These are phyloP conservation scores for Phylloporus gajari DNA, from an alignment of 1,284 basidiomycete genomes.

Conservation along the genomic window DNA sequence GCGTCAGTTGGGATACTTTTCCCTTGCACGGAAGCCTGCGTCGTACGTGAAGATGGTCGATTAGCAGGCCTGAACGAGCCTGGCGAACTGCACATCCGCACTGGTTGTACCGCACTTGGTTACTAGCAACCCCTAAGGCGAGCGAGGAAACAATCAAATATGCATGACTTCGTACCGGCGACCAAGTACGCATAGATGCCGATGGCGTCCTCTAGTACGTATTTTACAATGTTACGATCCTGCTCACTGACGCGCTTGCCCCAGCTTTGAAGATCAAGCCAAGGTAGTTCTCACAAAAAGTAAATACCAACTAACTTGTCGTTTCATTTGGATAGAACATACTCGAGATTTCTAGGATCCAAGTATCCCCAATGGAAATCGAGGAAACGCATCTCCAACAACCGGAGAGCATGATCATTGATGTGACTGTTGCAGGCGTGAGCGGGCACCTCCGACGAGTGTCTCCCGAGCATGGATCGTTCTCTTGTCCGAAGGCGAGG, in stretches of 20 bases:
- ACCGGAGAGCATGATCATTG: conserved; percentile 65
- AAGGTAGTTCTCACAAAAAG: conserved; percentile 30
- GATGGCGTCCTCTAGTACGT: conserved; percentile 73
- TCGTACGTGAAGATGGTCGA: conserved; percentile 68
- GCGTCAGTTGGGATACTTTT: conserved; percentile 68
- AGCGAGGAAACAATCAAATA: conserved; percentile 71
- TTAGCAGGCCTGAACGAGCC: conserved; percentile 66
- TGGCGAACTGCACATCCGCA: conserved; percentile 72
- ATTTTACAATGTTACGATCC: background rate
- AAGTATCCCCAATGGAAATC: conserved; percentile 80
- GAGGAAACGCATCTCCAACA: conserved; percentile 70
- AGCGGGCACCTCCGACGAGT: conserved; percentile 71
- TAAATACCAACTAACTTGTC: conserved; percentile 13
- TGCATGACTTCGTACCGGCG: conserved; percentile 80
- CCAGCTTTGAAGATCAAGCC: conserved; percentile 41
- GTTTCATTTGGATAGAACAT: conserved; percentile 62
- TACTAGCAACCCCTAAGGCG: conserved; percentile 78
- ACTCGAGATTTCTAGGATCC: conserved; percentile 76
- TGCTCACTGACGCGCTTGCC: background rate
- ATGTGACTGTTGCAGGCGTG: conserved; percentile 76
- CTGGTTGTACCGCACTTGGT: conserved; percentile 65
- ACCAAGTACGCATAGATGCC: conserved; percentile 68
- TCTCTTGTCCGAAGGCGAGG: conserved; percentile 62
- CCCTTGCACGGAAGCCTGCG: conserved; percentile 70
- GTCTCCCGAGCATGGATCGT: conserved; percentile 82